Percentiles rank a stretch among this genome's conserved stretches.
These are phyloP conservation scores for Pestalotiopsis sp. DNA, from an alignment of 2,329 filamentous ascomycete species.

Conservation along the genomic window DNA sequence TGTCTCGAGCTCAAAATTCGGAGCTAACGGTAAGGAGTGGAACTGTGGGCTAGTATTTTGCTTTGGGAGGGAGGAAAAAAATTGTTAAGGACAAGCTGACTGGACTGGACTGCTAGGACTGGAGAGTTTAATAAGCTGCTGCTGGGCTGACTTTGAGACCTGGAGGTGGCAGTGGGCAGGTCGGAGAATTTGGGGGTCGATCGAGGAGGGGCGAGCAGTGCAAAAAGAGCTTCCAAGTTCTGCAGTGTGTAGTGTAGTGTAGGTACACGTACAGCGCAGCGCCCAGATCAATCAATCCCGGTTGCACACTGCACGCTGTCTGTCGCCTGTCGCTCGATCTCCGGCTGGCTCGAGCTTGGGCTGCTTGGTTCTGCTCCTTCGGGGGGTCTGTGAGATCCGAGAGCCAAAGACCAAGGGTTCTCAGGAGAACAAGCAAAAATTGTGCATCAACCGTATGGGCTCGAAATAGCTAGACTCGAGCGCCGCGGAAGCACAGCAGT, in stretches of 20 bases:
- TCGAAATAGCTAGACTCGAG: neutral
- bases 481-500: neutral
- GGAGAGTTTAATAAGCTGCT: neutral
- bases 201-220: neutral
- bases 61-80: neutral
- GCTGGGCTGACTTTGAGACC: neutral
- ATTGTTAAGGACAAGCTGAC: neutral
- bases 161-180: neutral
- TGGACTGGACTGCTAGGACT: constrained; percentile 1
- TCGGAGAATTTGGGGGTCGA: neutral
- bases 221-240: neutral
- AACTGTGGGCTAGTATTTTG: constrained; percentile 1
- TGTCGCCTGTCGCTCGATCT: neutral
- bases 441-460: neutral
- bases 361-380: neutral
- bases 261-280: too few relatives aligned
- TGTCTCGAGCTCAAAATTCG: neutral
- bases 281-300: too few relatives aligned
- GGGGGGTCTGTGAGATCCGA: neutral
- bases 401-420: neutral
- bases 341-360: neutral
- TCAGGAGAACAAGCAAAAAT: neutral
- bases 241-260: neutral
- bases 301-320: too few relatives aligned
- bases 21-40: neutral